Conservation (phyloP, 1,284 basidiomycete species). For the Ustilago trichophora region DNA sequence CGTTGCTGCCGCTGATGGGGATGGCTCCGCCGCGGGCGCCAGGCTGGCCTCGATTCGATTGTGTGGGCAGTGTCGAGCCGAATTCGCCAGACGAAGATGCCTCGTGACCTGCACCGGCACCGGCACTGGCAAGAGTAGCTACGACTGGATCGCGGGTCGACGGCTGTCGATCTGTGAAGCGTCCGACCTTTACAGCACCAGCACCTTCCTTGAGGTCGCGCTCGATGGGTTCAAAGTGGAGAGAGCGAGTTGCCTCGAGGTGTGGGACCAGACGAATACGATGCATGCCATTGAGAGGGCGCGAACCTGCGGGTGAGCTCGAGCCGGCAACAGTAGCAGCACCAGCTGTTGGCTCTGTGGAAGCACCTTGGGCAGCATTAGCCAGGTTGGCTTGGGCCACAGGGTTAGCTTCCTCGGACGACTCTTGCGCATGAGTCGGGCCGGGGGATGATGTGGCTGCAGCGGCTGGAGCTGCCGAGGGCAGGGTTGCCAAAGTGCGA, state of each 20-base stretch:
- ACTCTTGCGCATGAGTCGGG: too few species aligned
- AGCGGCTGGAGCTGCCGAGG: not conserved
- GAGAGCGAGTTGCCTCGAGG: conserved; percentile 85
- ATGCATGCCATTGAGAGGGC: conserved; percentile 62
- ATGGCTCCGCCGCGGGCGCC: conserved; percentile 46
- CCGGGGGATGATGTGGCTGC: conserved; percentile 7
- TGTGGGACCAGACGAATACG: conserved; percentile 87
- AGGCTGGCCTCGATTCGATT: conserved; percentile 33
- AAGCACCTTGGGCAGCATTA: conserved; percentile 1
- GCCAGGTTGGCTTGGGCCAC: not conserved
- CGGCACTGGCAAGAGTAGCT: conserved; percentile 6
- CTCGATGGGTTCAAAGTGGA: conserved; percentile 90
- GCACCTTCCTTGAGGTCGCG: conserved; percentile 74
- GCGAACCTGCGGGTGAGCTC: conserved; percentile 1
- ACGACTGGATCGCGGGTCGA: conserved; percentile 18
- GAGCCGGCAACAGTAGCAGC: conserved; percentile 1
- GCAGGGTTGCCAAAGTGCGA: conserved; percentile 17
- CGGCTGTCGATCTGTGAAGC: conserved; percentile 78
- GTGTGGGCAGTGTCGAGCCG: conserved; percentile 5
- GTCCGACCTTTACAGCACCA: conserved; percentile 81
- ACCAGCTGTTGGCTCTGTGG: conserved; percentile 6
- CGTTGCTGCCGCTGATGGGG: conserved; percentile 69
- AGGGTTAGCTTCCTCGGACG: too few species aligned
- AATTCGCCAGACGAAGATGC: conserved; percentile 12
- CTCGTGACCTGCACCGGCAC: not conserved